These are phyloP conservation scores for Coprinellus aureogranulatus DNA, from an alignment of 768 basidiomycete species.

Conservation along the genomic window DNA sequence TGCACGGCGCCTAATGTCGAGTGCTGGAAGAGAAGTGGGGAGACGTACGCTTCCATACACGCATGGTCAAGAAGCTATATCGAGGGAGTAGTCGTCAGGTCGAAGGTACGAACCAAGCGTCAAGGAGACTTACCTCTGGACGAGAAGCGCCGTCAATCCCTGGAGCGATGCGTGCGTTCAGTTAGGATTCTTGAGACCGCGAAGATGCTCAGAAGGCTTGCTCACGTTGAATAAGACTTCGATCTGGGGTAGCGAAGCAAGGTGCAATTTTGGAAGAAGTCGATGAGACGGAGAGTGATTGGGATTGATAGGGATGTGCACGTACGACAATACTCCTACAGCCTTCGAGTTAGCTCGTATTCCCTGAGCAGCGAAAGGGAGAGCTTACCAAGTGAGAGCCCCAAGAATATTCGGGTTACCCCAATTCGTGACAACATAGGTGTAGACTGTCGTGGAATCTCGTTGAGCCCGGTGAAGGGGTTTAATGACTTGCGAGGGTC, in stretches of 20 bases:
- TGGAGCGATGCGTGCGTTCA: conserved; percentile 12
- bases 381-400: conserved; percentile 41
- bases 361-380: neutral
- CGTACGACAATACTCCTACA: conserved; percentile 37
- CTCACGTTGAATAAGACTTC: conserved; percentile 51
- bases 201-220: neutral
- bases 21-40: neutral
- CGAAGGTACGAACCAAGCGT: neutral
- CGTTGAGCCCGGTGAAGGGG: neutral
- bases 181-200: neutral
- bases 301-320: neutral
- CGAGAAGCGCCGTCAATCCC: conserved; percentile 47
- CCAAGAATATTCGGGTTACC: conserved; percentile 25
- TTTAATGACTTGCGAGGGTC: conserved; percentile 6
- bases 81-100: neutral
- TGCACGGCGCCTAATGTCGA: neutral
- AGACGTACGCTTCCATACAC: conserved; percentile 44
- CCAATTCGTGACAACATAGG: conserved; percentile 45
- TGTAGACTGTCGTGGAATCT: conserved; percentile 36
- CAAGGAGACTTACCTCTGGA: conserved; percentile 37
- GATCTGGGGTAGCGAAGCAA: conserved; percentile 30
- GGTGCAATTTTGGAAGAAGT: neutral
- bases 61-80: conserved; percentile 43
- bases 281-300: neutral
- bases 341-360: neutral